Evolutionary conservation across 306 rosid species (phyloP).

Genomic region (Vigna reflexopilosa): DNA sequence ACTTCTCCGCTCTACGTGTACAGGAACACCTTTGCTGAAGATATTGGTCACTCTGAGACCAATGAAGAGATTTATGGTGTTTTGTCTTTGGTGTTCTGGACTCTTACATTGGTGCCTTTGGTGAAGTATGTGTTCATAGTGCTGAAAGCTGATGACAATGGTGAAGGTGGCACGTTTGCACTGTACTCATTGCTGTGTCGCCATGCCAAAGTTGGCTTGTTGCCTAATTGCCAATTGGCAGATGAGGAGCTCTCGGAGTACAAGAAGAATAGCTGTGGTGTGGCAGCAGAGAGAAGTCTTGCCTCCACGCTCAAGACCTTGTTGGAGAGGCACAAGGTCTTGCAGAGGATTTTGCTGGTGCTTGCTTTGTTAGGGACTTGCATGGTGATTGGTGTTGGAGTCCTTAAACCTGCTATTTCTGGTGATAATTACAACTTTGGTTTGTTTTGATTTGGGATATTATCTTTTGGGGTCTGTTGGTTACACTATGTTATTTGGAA

Average conservation of each 20-base stretch:
- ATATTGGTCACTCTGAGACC: conserved; percentile 61
- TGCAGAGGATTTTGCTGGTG: conserved; percentile 81
- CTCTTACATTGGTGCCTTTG: conserved; percentile 81
- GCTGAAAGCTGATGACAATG: conserved; percentile 90
- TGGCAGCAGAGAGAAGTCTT: conserved; percentile 46
- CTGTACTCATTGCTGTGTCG: conserved; percentile 91
- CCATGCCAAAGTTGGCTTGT: conserved; percentile 72
- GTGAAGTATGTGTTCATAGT: conserved; percentile 89
- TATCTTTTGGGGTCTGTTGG: not conserved
- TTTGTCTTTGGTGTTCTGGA: conserved; percentile 93
- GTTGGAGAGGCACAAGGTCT: conserved; percentile 74
- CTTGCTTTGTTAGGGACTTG: conserved; percentile 93
- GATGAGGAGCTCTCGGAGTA: conserved; percentile 81
- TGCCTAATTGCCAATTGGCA: conserved; percentile 79
- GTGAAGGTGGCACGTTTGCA: conserved; percentile 99
- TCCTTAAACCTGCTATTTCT: conserved; percentile 90
- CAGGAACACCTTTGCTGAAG: conserved; percentile 77
- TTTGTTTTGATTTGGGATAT: conserved; percentile 8
- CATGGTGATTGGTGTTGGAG: conserved; percentile 98
- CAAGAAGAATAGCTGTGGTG: conserved; percentile 49
- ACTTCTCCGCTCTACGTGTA: conserved; percentile 93
- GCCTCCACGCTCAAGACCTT: conserved; percentile 59
- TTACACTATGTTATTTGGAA: conserved; percentile 39
- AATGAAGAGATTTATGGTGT: conserved; percentile 93
- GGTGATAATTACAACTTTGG: conserved; percentile 51